These are phyloP conservation scores for Solanum aculeatissimum DNA, from an alignment of 305 asterid species.

Conservation along the genomic window DNA sequence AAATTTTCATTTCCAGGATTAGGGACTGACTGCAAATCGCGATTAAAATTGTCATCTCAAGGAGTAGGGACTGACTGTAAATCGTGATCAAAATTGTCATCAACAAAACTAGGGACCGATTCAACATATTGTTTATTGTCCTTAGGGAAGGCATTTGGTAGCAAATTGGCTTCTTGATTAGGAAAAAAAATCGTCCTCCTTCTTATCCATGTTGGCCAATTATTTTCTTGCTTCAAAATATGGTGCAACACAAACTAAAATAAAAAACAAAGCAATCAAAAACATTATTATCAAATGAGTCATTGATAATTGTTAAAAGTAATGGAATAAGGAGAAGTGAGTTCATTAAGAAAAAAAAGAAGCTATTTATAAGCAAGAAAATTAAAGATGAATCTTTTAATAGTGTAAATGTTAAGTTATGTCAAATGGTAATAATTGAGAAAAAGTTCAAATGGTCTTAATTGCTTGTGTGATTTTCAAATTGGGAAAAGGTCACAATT, in stretches of 20 bases:
- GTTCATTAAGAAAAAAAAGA: neutral
- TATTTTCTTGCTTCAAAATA: conserved; percentile 16
- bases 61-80: too few relatives aligned
- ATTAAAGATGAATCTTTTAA: too few relatives aligned
- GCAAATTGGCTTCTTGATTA: neutral
- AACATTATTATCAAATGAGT: neutral
- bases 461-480: neutral
- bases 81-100: too few relatives aligned
- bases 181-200: neutral
- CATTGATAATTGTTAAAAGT: neutral
- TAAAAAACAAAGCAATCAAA: conserved; percentile 1
- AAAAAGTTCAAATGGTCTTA: neutral
- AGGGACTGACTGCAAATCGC: too few relatives aligned
- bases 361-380: too few relatives aligned
- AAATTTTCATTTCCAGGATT: too few relatives aligned
- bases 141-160: conserved; percentile 4
- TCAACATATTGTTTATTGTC: neutral
- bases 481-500: too few relatives aligned
- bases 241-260: conserved; percentile 1
- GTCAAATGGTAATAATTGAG: neutral
- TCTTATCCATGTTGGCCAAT: neutral
- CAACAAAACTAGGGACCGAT: too few relatives aligned
- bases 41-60: too few relatives aligned
- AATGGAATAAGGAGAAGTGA: too few relatives aligned
- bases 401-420: too few relatives aligned